Evolutionary conservation across 2,329 filamentous ascomycete genomes (phyloP), one percentile per base, ranked within the genome.

Genomic region (Penicillium thymicola): DNA sequence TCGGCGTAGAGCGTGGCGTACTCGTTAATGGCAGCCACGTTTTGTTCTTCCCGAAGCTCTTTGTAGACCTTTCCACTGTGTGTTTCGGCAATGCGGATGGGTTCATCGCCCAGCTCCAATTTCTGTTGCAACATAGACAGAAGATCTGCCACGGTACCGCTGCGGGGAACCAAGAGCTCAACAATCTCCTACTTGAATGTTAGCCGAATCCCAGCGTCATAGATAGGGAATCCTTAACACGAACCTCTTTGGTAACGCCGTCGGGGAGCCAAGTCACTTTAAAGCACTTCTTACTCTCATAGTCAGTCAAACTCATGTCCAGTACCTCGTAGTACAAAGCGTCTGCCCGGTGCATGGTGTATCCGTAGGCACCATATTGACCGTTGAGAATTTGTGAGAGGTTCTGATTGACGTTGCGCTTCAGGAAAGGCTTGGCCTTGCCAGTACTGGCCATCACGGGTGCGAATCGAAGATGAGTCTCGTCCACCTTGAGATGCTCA

Each of bases 281-380:
- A 61, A 97, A 78, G 55, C 80, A 85, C 79, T 95, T 97, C 79
- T 96, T 94, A 55, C 90, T 94, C 70, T 99, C 94, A 42, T 96
- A 81, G 73, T 99, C 95, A 25, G 90, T 89, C 45, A 99, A 77
- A 67, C 91, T 96, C 80, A 97, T 96, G 61, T 99, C 94, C 40
- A 99, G 78, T 28, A 97, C 85, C 72, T 99, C 94, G 70, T 92
- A 99, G 73, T 88, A 97, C 51, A 99, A 80, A 0, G 88, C 85
- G 73, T 97, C 93, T 21, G 82, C 77, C 53, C 87, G 83, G 69
- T 92, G 89, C 55, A 78, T 72, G 58, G 83, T 83, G 64, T 86
- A 89, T 49, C 88, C 82, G 63, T 91, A 89, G 11, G 82, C 82
- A 62, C 85, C 86, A 51, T 89, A 90, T 51, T 87, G 85, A 11